Evolutionary conservation across 176 grass and related monocot genomes (phyloP).

Genomic region (Tuctoria greenei): DNA sequence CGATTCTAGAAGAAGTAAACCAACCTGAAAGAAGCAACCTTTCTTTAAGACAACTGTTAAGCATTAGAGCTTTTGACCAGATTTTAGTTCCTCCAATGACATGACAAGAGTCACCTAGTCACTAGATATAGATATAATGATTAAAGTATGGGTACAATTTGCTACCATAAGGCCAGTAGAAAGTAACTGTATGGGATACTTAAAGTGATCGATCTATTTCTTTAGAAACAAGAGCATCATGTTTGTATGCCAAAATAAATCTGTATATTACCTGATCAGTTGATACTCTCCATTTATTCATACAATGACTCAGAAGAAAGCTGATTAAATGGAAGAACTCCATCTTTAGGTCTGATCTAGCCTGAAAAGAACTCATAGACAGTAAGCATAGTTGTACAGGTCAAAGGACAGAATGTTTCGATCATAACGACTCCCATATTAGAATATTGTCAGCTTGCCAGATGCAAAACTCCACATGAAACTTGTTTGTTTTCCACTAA

Average conservation of each 20-base stretch:
- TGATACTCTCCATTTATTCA: conserved; percentile 86
- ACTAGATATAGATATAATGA: conserved; percentile 8
- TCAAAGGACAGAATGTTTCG: not conserved
- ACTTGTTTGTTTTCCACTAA: conserved; percentile 17
- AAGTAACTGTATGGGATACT: conserved; percentile 22
- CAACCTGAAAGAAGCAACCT: conserved; percentile 52
- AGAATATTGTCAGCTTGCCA: not conserved
- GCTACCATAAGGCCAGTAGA: conserved; percentile 8
- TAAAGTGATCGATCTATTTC: not conserved
- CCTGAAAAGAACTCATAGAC: conserved; percentile 59
- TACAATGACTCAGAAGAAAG: conserved; percentile 96
- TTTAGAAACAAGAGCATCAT: not conserved
- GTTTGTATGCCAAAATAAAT: conserved; percentile 13
- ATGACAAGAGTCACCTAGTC: conserved; percentile 2
- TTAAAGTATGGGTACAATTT: conserved; percentile 14
- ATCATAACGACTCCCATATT: conserved; percentile 22
- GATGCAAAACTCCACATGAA: conserved; percentile 23
- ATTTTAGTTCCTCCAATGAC: conserved; percentile 15
- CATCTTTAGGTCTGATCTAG: conserved; percentile 95
- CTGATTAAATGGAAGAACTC: conserved; percentile 99
- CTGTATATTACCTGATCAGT: conserved; percentile 69
- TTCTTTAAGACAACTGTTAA: not conserved
- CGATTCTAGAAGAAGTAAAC: conserved; percentile 87
- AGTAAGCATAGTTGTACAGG: conserved; percentile 21
- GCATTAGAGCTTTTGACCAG: not conserved